Evolutionary conservation across 78 protist genomes (phyloP), one percentile per base, ranked within the genome.

Genomic region (Tieghemostelium lacteum): DNA sequence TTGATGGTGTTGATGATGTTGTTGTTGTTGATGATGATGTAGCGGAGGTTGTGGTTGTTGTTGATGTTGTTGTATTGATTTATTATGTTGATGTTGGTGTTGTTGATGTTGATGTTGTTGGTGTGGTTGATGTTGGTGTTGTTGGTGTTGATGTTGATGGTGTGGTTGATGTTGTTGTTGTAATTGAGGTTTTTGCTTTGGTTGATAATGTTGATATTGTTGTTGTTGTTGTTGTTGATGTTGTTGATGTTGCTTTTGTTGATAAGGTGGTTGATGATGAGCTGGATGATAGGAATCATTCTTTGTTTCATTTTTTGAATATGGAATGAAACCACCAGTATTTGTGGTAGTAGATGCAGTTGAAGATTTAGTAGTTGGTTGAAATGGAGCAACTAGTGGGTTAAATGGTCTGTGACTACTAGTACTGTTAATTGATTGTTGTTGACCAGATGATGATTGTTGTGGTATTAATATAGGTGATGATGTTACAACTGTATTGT

Each of bases 341-440:
- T 49, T 49, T 16, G 8, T 49, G 54, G 8, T 49, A 49, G 42
- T 67, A 40, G 74, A 40, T 8, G 16, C 57, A n/a, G 42, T 40
- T 7, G 63, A 20, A 3, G 75, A 60, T 33, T 75, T 83, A 37
- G 33, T 73, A 57, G 60, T 73, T 24, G 89, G 89, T 70, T 83
- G 89, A 24, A 83, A 83, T 54, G 89, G 89, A 7, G 89, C 89
- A 26, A 83, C 89, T 45, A 69, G 36, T 22, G 89, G 89, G 58
- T 83, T 83, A 45, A 83, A 83, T 40, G 89, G 89, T 83, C 66
- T 66, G 39, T 78, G 88, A 37, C 54, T 16, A 49, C 54, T 16
- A 49, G 17, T 70, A 2, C 61, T 52, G 14, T 20, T 49, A 26
- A 37, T 31, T 49, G 60, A 70, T 60, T 37, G 55, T 19, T 40